phyloP scores from a whole-genome alignment of 1,284 basidiomycete species.

The Rhizoctonia solani region DNA sequence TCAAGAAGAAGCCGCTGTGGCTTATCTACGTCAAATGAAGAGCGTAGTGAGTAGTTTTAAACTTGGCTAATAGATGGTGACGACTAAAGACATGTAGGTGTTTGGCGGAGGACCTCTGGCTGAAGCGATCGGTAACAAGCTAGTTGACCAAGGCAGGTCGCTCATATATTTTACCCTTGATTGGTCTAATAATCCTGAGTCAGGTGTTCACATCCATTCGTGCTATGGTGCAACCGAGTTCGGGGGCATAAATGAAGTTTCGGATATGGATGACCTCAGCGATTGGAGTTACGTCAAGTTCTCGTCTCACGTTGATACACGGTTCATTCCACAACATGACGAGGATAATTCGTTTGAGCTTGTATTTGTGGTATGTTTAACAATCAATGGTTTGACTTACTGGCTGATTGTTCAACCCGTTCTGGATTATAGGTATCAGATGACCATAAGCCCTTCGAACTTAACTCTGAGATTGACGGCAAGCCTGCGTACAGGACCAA shows the following conservation, averaged over 20 bases:
- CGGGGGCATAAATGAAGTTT: neutral
- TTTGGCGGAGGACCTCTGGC: slow-evolving; percentile 2
- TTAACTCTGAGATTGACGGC: slow-evolving; percentile 25
- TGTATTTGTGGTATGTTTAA: neutral
- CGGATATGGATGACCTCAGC: neutral
- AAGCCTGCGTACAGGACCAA: slow-evolving; percentile 28
- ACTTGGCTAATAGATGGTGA: neutral
- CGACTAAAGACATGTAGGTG: slow-evolving; percentile 11
- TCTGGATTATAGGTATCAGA: neutral
- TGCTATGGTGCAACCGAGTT: neutral
- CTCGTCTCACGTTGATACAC: neutral
- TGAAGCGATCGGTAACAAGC: neutral
- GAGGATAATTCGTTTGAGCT: slow-evolving; percentile 10
- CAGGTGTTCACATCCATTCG: neutral
- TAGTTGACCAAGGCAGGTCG: slow-evolving; percentile 5
- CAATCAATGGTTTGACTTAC: neutral
- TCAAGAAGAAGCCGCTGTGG: slow-evolving; percentile 22
- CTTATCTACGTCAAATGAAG: slow-evolving; percentile 14
- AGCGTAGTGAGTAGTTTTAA: slow-evolving; percentile 27
- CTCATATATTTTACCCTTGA: neutral
- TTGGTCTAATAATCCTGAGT: neutral
- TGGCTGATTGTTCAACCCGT: too few species aligned
- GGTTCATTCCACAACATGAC: slow-evolving; percentile 5
- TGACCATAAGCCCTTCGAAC: slow-evolving; percentile 20
- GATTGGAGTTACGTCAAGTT: slow-evolving; percentile 34